phyloP scores from a whole-genome alignment of 306 rosid species.

The Prunus mume region DNA sequence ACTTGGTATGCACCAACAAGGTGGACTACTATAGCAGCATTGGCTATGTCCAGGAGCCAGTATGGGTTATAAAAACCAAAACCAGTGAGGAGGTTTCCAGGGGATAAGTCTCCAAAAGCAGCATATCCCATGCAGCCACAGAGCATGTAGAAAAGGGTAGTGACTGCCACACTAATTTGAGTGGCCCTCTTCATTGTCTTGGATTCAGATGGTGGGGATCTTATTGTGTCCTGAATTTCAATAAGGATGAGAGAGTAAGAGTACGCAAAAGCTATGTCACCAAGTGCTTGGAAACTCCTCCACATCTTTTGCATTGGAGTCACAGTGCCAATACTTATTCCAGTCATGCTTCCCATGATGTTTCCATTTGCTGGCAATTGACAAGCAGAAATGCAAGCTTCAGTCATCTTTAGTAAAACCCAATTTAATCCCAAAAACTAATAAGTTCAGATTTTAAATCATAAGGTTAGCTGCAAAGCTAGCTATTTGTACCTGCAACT shows the following conservation, averaged over 20 bases:
- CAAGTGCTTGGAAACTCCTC: conserved; percentile 68
- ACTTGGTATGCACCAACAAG: conserved; percentile 87
- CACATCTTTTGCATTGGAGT: conserved; percentile 46
- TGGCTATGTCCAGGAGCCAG: conserved; percentile 84
- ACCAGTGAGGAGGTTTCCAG: conserved; percentile 77
- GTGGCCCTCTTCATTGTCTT: conserved; percentile 72
- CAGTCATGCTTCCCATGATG: conserved; percentile 53
- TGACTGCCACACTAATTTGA: conserved; percentile 45
- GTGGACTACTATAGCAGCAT: conserved; percentile 73
- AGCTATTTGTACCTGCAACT: conserved; percentile 13
- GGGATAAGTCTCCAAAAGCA: conserved; percentile 65
- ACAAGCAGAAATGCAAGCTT: background rate
- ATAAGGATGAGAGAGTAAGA: conserved; percentile 61
- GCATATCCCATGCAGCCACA: conserved; percentile 83
- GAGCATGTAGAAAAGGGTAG: conserved; percentile 73
- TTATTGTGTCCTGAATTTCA: conserved; percentile 78
- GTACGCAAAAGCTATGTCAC: conserved; percentile 79
- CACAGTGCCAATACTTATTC: conserved; percentile 46
- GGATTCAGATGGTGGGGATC: conserved; percentile 69
- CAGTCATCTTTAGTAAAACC: background rate
- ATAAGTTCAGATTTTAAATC: background rate
- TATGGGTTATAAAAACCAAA: conserved; percentile 72
- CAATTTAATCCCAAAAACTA: background rate
- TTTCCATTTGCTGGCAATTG: conserved; percentile 32
- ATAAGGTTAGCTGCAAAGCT: background rate